Evolutionary conservation across 192 early-diverging fungal genomes (phyloP).

Genomic region (Coemansia sp.): DNA sequence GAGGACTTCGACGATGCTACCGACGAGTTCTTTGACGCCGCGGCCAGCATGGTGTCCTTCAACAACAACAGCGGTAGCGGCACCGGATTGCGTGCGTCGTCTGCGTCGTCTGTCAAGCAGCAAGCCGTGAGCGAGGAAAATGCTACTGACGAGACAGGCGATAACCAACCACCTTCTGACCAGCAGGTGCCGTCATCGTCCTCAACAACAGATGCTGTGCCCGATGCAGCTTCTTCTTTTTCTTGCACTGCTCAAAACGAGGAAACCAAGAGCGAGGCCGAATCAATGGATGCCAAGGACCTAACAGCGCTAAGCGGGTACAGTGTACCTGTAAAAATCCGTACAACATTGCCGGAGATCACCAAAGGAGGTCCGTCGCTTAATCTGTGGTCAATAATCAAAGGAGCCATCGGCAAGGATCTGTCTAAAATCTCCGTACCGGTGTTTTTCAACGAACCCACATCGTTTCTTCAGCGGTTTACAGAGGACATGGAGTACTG

Average conservation of each 20-base stretch:
- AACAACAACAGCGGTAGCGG: constrained; percentile 11
- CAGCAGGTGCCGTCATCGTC: not conserved
- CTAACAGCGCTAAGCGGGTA: constrained; percentile 50
- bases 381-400: constrained; percentile 83
- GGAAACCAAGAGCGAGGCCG: not conserved
- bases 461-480: constrained; percentile 83
- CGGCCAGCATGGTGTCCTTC: constrained; percentile 35
- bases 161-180: not conserved
- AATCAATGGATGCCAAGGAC: constrained; percentile 10
- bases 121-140: not conserved
- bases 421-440: constrained; percentile 81
- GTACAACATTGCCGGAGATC: constrained; percentile 54
- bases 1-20: constrained; percentile 56
- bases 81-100: constrained; percentile 12
- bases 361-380: constrained; percentile 62
- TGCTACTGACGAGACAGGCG: not conserved
- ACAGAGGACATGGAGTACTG: constrained; percentile 85
- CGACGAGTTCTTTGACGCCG: constrained; percentile 71
- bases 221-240: not conserved
- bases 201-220: not conserved
- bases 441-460: constrained; percentile 88
- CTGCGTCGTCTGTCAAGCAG: constrained; percentile 9
- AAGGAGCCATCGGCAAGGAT: constrained; percentile 85
- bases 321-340: constrained; percentile 21
- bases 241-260: not conserved